Base-by-base conservation (phyloP, 139 green algal species). In the Chlorella sp. region DNA sequence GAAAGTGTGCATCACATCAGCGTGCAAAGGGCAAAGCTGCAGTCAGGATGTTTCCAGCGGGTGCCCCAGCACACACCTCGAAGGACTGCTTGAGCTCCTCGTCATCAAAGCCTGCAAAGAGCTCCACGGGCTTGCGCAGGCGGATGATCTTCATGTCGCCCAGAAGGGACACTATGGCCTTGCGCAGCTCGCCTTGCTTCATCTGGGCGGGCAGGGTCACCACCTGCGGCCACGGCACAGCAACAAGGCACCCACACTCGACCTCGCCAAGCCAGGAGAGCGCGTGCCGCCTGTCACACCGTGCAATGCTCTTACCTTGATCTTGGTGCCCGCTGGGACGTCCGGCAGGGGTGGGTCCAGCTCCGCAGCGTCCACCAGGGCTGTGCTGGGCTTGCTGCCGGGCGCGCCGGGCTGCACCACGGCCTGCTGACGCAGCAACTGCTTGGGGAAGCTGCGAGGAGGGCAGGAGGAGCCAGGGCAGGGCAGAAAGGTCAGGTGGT, bases 21-120 rank as follows among this genome's bases (percentile, higher is more conserved):
- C n/a, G n/a, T n/a, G n/a, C n/a, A n/a, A n/a, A n/a, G n/a, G n/a
- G n/a, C n/a, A n/a, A n/a, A n/a, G n/a, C 42, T 55, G 42, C 42
- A 17, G 10, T 55, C 42, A 67, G 6, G 3, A 34, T 10, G 3
- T 35, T 35, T 2, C 61, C 6, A 35, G n/a, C 61, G n/a, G 3
- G 34, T 67, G 3, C 29, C n/a, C 61, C 29, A 34, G 61, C 61
- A 35, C 61, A 35, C n/a, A 77, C 62, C 72, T 72, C 72, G 31
- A 77, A 77, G 22, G 29, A 60, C 2, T 49, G 6, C 62, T 77
- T 77, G n/a, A 77, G 49, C 62, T 72, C 71, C 2, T 51, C 42
- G 35, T 83, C 78, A 2, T 60, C 51, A 30, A 74, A 83, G 35
- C 78, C 78, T 20, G 63, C 78, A 65, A 83, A 80, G 0, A 83